These are phyloP conservation scores for Solanum appendiculatum DNA, from an alignment of 257 asterid genomes.

Conservation along the genomic window DNA sequence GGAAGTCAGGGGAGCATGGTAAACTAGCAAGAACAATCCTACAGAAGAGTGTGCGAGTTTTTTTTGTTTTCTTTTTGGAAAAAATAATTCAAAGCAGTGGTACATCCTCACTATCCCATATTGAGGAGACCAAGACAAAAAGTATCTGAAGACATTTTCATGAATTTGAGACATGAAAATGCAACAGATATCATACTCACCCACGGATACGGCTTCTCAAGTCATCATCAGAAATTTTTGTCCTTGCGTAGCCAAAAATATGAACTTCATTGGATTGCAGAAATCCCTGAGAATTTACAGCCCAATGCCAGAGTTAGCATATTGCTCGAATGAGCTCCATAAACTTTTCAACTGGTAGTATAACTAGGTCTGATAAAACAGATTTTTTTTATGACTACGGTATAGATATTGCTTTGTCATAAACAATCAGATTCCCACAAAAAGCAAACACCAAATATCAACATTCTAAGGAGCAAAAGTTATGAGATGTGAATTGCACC, in stretches of 20 bases:
- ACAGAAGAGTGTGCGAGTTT: neutral
- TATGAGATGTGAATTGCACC: slow-evolving; percentile 23
- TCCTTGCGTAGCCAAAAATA: slow-evolving; percentile 97
- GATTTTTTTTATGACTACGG: neutral
- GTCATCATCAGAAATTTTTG: slow-evolving; percentile 74
- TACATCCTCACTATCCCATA: neutral
- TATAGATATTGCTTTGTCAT: neutral
- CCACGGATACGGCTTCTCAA: slow-evolving; percentile 75
- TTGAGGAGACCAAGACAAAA: neutral
- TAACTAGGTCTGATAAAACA: neutral
- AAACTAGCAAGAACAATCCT: neutral
- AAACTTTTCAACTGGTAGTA: neutral
- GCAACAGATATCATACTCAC: slow-evolving; percentile 25
- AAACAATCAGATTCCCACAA: neutral
- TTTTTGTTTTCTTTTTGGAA: neutral
- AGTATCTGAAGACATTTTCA: neutral
- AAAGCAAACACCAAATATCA: neutral
- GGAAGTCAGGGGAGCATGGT: neutral
- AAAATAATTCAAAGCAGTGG: neutral
- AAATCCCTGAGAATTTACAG: slow-evolving; percentile 54
- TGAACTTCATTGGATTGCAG: slow-evolving; percentile 74
- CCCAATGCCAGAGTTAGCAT: slow-evolving; percentile 4
- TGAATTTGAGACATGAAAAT: neutral
- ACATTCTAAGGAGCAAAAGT: neutral
- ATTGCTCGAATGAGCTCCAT: neutral